Conservation (phyloP, 2,329 filamentous ascomycete species). For the Periconia digitata region DNA sequence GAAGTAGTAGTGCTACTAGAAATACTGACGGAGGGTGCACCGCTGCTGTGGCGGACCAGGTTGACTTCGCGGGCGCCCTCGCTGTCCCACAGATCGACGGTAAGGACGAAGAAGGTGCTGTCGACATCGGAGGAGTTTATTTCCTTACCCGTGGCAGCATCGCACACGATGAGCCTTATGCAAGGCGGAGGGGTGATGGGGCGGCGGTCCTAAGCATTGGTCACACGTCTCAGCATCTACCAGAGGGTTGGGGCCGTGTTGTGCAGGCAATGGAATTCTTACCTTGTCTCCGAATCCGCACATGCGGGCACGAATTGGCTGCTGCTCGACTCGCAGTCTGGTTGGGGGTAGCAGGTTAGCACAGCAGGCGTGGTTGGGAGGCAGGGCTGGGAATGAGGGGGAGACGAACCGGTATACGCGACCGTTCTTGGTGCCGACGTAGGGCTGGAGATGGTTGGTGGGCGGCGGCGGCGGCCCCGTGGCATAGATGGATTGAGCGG, state of each 20-base stretch:
- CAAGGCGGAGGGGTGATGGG: constrained; percentile 96
- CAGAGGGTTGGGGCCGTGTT: constrained; percentile 15
- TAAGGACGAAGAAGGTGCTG: constrained; percentile 67
- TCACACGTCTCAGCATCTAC: constrained; percentile 28
- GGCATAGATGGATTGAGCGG: background rate
- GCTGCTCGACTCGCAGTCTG: constrained; percentile 80
- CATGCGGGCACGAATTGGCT: constrained; percentile 92
- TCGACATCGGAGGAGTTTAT: constrained; percentile 77
- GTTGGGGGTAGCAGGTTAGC: background rate
- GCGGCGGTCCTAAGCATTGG: constrained; percentile 71
- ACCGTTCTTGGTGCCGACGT: constrained; percentile 15
- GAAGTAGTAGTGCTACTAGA: constrained; percentile 78
- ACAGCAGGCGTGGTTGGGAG: background rate
- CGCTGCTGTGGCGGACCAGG: constrained; percentile 65
- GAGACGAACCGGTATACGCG: constrained; percentile 16
- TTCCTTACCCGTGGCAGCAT: constrained; percentile 74
- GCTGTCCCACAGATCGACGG: constrained; percentile 69
- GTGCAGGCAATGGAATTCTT: constrained; percentile 20
- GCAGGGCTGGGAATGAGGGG: no score
- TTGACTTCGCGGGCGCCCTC: constrained; percentile 66
- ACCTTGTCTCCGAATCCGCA: constrained; percentile 99
- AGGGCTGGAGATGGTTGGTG: constrained; percentile 3
- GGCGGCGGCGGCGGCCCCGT: background rate
- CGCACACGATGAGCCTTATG: constrained; percentile 77
- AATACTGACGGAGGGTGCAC: constrained; percentile 69